phyloP scores from a whole-genome alignment of 768 basidiomycete genomes.

The Mycena floridula region DNA sequence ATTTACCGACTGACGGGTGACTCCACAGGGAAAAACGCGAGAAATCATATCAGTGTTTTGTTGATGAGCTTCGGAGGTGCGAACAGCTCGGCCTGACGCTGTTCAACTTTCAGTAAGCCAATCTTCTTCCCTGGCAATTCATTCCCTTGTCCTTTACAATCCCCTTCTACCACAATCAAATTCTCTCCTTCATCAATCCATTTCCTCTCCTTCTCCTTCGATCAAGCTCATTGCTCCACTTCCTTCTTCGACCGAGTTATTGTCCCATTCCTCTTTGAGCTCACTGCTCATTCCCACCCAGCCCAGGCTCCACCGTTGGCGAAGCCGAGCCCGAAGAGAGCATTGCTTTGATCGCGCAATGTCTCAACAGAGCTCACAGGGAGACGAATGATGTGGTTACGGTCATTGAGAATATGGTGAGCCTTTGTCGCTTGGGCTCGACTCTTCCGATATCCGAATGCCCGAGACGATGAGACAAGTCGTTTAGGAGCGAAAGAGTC shows the following conservation, averaged over 20 bases:
- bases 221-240: too few relatives aligned
- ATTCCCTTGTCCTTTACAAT: background rate
- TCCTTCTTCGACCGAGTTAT: too few relatives aligned
- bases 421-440: too few relatives aligned
- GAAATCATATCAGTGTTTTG: constrained; percentile 73
- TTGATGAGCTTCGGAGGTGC: constrained; percentile 77
- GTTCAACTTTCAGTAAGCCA: constrained; percentile 82
- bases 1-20: background rate
- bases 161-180: background rate
- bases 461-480: too few relatives aligned
- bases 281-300: too few relatives aligned
- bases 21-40: constrained; percentile 50
- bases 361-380: constrained; percentile 67
- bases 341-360: constrained; percentile 59
- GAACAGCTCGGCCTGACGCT: constrained; percentile 65
- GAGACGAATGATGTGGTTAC: constrained; percentile 50
- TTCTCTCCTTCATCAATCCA: too few relatives aligned
- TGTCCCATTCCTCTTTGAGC: too few relatives aligned
- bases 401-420: constrained; percentile 83
- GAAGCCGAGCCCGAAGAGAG: constrained; percentile 53
- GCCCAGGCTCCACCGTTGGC: constrained; percentile 83
- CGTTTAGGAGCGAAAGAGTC: too few relatives aligned
- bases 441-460: too few relatives aligned
- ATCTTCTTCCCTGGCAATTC: too few relatives aligned
- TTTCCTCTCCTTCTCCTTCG: too few relatives aligned